These are phyloP conservation scores for Penicillium pulvis DNA, from an alignment of 495 filamentous ascomycete genomes.

Conservation along the genomic window DNA sequence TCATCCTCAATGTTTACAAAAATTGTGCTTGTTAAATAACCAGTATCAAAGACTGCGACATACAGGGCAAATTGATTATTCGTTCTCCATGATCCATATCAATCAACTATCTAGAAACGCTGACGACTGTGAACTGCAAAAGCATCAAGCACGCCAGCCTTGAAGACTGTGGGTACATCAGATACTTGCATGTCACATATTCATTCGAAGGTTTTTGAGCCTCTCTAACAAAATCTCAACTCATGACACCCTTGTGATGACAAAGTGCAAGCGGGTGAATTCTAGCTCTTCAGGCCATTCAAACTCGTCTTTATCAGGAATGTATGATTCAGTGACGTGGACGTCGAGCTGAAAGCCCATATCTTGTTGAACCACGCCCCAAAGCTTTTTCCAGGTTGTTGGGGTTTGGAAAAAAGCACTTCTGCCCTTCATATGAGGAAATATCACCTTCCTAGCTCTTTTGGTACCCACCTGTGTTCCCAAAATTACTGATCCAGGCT, in stretches of 20 bases:
- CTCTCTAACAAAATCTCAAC: no score
- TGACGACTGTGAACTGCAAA: no score
- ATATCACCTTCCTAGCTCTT: not conserved
- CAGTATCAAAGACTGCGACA: no score
- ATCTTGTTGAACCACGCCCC: not conserved
- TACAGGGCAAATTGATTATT: no score
- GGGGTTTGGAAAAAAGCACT: slow-evolving; percentile 2
- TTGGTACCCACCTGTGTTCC: slow-evolving; percentile 10
- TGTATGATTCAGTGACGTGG: not conserved
- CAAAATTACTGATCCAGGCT: slow-evolving; percentile 9
- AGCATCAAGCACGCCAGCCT: no score
- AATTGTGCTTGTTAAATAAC: no score
- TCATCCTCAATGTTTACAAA: no score
- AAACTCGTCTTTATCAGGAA: not conserved
- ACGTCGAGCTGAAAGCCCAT: slow-evolving; percentile 3
- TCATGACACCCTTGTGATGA: not conserved
- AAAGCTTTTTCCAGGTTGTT: slow-evolving; percentile 24
- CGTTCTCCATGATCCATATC: no score
- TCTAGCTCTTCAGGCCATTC: slow-evolving; percentile 10
- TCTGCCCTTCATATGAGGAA: not conserved
- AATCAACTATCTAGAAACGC: no score
- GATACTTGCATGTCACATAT: no score
- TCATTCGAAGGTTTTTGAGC: no score
- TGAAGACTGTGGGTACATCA: no score
- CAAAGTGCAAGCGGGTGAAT: not conserved